Conservation (phyloP, 345 rosid genomes). For the Kernera saxatilis region DNA sequence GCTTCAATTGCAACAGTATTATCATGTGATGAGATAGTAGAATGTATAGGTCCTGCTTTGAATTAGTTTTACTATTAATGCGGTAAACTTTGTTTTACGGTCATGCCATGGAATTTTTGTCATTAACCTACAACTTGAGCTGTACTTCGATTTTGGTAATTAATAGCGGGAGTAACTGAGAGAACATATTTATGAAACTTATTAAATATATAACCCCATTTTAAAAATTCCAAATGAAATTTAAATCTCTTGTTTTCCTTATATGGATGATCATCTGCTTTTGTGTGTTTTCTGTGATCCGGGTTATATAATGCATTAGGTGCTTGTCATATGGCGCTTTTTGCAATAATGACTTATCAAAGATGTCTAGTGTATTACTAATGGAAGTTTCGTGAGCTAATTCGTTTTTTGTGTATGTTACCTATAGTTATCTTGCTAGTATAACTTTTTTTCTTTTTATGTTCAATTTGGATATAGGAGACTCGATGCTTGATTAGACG, state of each 20-base stretch:
- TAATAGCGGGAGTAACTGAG: background rate
- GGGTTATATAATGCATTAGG: conserved; percentile 3
- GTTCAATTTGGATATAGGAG: conserved; percentile 21
- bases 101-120: conserved; percentile 6
- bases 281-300: background rate
- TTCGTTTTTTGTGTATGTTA: background rate
- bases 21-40: background rate
- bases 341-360: background rate
- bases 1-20: background rate
- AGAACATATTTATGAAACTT: background rate
- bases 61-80: background rate
- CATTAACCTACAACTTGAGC: background rate
- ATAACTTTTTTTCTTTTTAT: conserved; percentile 13
- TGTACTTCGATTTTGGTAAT: background rate
- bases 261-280: background rate
- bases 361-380: background rate
- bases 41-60: background rate
- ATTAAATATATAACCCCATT: background rate
- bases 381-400: background rate
- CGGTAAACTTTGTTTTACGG: background rate
- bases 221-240: background rate
- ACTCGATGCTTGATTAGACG: conserved; percentile 27
- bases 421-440: conserved; percentile 11
- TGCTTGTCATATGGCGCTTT: background rate
- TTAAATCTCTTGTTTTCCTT: background rate